phyloP scores from a whole-genome alignment of 176 grass and related monocot species.

The Chloris gayana region DNA sequence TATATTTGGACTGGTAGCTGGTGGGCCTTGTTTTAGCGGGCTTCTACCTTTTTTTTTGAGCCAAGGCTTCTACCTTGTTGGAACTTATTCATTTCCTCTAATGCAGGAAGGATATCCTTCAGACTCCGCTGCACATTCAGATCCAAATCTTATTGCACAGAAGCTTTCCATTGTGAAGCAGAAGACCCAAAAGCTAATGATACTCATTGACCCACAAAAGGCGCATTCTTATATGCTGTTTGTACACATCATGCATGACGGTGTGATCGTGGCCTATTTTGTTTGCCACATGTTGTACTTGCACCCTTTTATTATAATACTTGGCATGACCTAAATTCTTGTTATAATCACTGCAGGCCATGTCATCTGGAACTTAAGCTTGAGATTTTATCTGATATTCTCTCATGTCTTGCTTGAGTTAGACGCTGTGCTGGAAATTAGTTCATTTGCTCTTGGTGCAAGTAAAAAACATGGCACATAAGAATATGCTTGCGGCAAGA shows the following conservation, averaged over 20 bases:
- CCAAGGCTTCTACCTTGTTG: too few relatives aligned
- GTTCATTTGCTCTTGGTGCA: background rate
- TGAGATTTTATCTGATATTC: background rate
- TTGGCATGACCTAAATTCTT: background rate
- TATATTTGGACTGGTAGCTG: too few relatives aligned
- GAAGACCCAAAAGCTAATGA: slow-evolving; percentile 71
- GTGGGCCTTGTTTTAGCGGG: too few relatives aligned
- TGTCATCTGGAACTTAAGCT: background rate
- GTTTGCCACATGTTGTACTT: slow-evolving; percentile 25
- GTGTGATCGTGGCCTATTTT: background rate
- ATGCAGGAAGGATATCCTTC: slow-evolving; percentile 73
- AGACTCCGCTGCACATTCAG: slow-evolving; percentile 61
- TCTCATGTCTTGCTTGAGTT: background rate
- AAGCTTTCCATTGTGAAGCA: slow-evolving; percentile 69
- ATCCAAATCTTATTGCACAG: slow-evolving; percentile 70
- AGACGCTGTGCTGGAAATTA: background rate
- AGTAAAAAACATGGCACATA: background rate
- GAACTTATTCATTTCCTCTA: background rate
- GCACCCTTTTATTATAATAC: background rate
- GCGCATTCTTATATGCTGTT: background rate
- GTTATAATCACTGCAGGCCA: background rate
- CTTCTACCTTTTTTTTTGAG: too few relatives aligned
- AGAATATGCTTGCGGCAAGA: background rate
- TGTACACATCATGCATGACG: too few relatives aligned
- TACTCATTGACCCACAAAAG: slow-evolving; percentile 47